Evolutionary conservation across 371 early-diverging fungal genomes (phyloP).

Genomic region (Mucor velutinosus): DNA sequence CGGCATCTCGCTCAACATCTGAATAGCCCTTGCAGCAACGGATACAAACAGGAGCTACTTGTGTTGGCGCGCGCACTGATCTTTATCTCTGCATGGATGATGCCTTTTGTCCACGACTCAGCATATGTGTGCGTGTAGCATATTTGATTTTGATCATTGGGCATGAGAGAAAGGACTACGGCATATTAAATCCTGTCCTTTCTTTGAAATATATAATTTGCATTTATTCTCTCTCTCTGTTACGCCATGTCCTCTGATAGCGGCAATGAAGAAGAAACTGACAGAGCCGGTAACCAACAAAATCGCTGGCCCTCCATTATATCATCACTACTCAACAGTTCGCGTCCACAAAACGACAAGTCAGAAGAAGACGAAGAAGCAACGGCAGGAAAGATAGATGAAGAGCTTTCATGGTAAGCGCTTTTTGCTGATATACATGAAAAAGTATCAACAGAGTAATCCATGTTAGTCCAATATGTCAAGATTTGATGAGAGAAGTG

Average conservation of each 20-base stretch:
- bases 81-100: background rate
- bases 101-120: too few relatives aligned
- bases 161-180: background rate
- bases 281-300: background rate
- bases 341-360: background rate
- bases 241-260: background rate
- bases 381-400: conserved; percentile 7
- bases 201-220: background rate
- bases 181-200: background rate
- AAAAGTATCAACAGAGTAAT: background rate
- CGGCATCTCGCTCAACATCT: background rate
- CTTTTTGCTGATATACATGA: background rate
- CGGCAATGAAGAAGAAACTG: background rate
- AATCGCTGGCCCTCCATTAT: background rate
- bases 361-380: background rate
- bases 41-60: background rate
- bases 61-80: background rate
- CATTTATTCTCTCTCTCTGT: too few relatives aligned
- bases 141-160: background rate
- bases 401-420: conserved; percentile 18
- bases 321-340: background rate
- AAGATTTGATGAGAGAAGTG: conserved; percentile 71
- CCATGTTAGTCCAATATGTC: conserved; percentile 76
- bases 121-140: background rate
- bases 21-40: background rate